Evolutionary conservation across 768 basidiomycete genomes (phyloP).

Genomic region (Calocybe gangraenosa): DNA sequence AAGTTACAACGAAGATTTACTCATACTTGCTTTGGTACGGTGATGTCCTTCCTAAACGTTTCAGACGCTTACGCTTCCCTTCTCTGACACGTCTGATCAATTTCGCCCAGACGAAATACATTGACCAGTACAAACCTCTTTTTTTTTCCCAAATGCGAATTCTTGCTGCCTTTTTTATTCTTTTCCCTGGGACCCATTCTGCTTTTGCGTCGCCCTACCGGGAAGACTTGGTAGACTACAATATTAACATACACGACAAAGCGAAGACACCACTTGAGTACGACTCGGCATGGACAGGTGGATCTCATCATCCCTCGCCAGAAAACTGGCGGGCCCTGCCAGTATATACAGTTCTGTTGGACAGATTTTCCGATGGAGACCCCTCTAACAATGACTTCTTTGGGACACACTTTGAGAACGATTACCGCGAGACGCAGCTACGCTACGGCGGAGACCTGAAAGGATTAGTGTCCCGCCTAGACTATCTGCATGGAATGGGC

Average conservation of each 20-base stretch:
- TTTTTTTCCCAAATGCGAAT: constrained; percentile 38
- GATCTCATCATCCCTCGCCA: constrained; percentile 75
- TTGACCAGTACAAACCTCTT: not conserved
- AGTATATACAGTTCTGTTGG: constrained; percentile 77
- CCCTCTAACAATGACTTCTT: constrained; percentile 92
- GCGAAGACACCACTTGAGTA: constrained; percentile 68
- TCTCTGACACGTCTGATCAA: too few species aligned
- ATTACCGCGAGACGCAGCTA: too few species aligned
- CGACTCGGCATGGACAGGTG: constrained; percentile 51
- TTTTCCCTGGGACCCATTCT: constrained; percentile 32
- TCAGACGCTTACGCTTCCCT: too few species aligned
- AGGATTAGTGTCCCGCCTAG: too few species aligned
- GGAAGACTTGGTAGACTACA: constrained; percentile 64
- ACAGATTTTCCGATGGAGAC: constrained; percentile 94
- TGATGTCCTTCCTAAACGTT: too few species aligned
- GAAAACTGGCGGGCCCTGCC: constrained; percentile 85
- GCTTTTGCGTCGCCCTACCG: constrained; percentile 62
- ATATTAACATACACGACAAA: constrained; percentile 74
- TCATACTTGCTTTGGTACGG: too few species aligned
- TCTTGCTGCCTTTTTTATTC: constrained; percentile 35
- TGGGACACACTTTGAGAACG: constrained; percentile 71
- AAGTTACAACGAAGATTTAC: too few species aligned
- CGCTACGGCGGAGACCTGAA: too few species aligned
- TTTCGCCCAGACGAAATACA: constrained; percentile 15
- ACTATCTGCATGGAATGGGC: too few species aligned